Conservation (phyloP, 202 grass and related monocot genomes). For the Bolboschoenoplectus hybrid region DNA sequence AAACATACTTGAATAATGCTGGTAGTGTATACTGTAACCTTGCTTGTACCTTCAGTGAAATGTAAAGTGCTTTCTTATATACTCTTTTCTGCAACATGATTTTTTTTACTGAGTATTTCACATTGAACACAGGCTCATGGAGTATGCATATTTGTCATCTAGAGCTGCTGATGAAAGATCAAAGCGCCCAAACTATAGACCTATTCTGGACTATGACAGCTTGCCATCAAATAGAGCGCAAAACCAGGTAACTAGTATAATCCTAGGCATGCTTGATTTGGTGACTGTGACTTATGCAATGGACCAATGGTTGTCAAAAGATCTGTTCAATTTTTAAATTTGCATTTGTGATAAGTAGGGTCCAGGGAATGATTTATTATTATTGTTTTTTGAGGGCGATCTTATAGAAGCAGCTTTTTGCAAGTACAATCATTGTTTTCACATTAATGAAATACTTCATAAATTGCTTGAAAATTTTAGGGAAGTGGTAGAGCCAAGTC, state of each 20-base stretch:
- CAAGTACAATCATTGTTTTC: slow-evolving; percentile 7
- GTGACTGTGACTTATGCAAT: slow-evolving; percentile 28
- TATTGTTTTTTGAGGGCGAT: background rate
- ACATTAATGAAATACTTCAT: background rate
- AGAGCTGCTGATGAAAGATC: slow-evolving; percentile 65
- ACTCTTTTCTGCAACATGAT: background rate
- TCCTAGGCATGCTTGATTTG: background rate
- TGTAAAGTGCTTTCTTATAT: slow-evolving; percentile 18
- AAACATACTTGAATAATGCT: no score
- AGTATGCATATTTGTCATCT: slow-evolving; percentile 69
- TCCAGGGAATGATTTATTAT: background rate
- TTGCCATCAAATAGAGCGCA: slow-evolving; percentile 53
- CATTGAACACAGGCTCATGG: slow-evolving; percentile 59
- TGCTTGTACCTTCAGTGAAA: background rate
- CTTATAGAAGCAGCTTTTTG: background rate
- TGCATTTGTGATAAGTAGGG: slow-evolving; percentile 26
- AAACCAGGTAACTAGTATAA: slow-evolving; percentile 55
- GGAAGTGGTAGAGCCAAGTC: slow-evolving; percentile 71
- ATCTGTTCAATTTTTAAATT: slow-evolving; percentile 29
- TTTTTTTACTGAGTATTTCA: slow-evolving; percentile 18
- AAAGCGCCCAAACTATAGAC: slow-evolving; percentile 77
- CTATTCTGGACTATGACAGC: slow-evolving; percentile 82
- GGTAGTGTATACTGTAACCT: background rate
- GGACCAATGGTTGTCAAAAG: slow-evolving; percentile 1
- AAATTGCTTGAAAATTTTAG: slow-evolving; percentile 45